Evolutionary conservation across 2,329 filamentous ascomycete species (phyloP).

Genomic region (Aspergillus aculeatinus): DNA sequence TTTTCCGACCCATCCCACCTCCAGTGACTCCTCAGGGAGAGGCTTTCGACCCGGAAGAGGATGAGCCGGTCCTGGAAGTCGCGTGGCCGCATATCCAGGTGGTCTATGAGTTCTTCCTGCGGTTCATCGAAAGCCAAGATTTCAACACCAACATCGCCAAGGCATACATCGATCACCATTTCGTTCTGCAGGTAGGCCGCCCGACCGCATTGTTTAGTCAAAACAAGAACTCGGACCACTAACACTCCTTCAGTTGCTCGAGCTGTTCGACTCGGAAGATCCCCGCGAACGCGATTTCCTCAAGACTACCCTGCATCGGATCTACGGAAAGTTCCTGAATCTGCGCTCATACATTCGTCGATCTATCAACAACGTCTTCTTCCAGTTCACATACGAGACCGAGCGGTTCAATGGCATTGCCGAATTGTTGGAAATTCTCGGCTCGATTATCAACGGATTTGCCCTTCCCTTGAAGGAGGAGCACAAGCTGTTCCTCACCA

Average conservation of each 20-base stretch:
- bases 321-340: slow-evolving; percentile 99
- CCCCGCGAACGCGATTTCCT: slow-evolving; percentile 94
- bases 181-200: slow-evolving; percentile 70
- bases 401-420: slow-evolving; percentile 98
- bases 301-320: slow-evolving; percentile 95
- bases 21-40: slow-evolving; percentile 97
- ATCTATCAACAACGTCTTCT: slow-evolving; percentile 99
- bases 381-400: slow-evolving; percentile 98
- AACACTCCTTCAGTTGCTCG: slow-evolving; percentile 64
- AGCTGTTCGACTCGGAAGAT: slow-evolving; percentile 97
- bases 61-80: slow-evolving; percentile 95
- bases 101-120: slow-evolving; percentile 97
- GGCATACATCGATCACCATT: slow-evolving; percentile 96
- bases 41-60: slow-evolving; percentile 97
- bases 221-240: background rate
- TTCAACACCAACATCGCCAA: slow-evolving; percentile 99
- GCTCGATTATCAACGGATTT: slow-evolving; percentile 98
- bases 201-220: background rate
- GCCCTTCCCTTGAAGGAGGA: slow-evolving; percentile 95
- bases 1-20: slow-evolving; percentile 94
- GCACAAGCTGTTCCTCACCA: slow-evolving; percentile 94
- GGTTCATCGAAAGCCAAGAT: slow-evolving; percentile 98
- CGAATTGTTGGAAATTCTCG: slow-evolving; percentile 91
- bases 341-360: slow-evolving; percentile 93
- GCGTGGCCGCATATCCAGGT: slow-evolving; percentile 99